Percentiles rank a stretch among this genome's conserved stretches.
Evolutionary conservation across 192 early-diverging fungal species (phyloP).

Genomic region (Umbelopsis ramanniana): DNA sequence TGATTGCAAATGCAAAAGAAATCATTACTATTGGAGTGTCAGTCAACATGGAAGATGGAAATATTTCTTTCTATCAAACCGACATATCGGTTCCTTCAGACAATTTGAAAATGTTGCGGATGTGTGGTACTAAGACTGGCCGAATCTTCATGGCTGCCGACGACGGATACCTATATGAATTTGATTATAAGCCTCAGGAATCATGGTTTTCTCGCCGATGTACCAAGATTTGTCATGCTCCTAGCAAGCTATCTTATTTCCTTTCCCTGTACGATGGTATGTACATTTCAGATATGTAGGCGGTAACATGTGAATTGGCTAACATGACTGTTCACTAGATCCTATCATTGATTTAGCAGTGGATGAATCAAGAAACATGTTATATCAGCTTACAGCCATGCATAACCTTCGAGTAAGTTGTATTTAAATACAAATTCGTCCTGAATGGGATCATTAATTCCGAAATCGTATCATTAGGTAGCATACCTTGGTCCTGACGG

Average conservation of each 20-base stretch:
- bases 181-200: slow-evolving; percentile 85
- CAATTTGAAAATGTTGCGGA: slow-evolving; percentile 77
- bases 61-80: slow-evolving; percentile 75
- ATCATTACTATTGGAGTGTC: slow-evolving; percentile 81
- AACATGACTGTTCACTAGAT: slow-evolving; percentile 28
- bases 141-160: slow-evolving; percentile 91
- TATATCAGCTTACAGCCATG: slow-evolving; percentile 74
- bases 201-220: slow-evolving; percentile 85
- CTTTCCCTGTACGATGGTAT: slow-evolving; percentile 8
- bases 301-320: background rate
- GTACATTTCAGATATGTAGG: background rate
- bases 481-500: slow-evolving; percentile 68
- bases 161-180: slow-evolving; percentile 87
- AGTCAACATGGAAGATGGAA: slow-evolving; percentile 37
- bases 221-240: slow-evolving; percentile 29
- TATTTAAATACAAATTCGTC: background rate
- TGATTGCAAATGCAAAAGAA: slow-evolving; percentile 85
- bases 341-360: slow-evolving; percentile 67
- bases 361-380: slow-evolving; percentile 65
- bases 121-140: slow-evolving; percentile 77
- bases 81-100: slow-evolving; percentile 82
- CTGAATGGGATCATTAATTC: background rate
- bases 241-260: slow-evolving; percentile 15
- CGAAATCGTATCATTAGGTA: background rate
- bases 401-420: slow-evolving; percentile 66